phyloP scores from a whole-genome alignment of 148 eudicot species.

The Beta vulgaris region DNA sequence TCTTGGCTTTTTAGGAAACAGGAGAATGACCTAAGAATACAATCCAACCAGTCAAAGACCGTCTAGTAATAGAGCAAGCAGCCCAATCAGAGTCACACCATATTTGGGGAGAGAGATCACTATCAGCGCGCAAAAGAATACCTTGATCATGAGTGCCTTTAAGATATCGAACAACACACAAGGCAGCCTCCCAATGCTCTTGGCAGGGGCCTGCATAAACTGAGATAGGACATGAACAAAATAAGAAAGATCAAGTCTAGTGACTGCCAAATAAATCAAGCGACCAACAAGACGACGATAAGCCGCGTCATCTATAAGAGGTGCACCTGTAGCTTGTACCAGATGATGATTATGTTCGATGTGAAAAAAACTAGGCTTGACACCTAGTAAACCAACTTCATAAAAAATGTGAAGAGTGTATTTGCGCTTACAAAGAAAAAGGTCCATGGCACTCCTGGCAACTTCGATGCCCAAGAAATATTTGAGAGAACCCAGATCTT shows the following conservation, averaged over 20 bases:
- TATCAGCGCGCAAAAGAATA: no score
- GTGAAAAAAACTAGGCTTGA: background rate
- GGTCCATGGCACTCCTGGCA: background rate
- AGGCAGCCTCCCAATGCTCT: background rate
- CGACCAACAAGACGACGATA: slow-evolving; percentile 7
- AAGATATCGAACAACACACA: no score
- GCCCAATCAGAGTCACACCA: no score
- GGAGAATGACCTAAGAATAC: background rate
- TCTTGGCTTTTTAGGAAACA: no score
- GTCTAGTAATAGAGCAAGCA: no score
- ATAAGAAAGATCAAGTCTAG: background rate
- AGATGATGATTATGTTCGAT: slow-evolving; percentile 20
- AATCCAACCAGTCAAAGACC: no score
- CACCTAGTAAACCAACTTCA: no score
- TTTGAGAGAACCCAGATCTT: background rate
- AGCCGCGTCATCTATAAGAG: background rate
- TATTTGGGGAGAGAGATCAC: no score
- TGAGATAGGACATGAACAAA: background rate
- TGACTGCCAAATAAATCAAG: slow-evolving; percentile 1
- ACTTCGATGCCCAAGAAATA: slow-evolving; percentile 27
- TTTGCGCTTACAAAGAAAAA: slow-evolving; percentile 19
- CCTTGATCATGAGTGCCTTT: slow-evolving; percentile 1
- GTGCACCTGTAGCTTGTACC: background rate
- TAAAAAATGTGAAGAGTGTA: no score
- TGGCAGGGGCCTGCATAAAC: slow-evolving; percentile 10